phyloP scores from a whole-genome alignment of 306 rosid species.

The Morella rubra region DNA sequence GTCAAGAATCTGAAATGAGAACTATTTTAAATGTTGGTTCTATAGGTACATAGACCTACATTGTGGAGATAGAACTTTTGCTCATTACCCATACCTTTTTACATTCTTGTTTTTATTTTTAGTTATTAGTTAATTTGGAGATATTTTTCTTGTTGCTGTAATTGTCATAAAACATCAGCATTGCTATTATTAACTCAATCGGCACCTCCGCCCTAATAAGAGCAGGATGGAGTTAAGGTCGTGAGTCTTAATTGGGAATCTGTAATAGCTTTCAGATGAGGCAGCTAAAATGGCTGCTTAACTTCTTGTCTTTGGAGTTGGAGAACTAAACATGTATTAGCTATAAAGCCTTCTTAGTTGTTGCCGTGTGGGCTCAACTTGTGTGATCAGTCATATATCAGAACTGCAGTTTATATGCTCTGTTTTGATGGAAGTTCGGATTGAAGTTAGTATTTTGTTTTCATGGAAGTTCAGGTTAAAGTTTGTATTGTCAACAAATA shows the following conservation, averaged over 20 bases:
- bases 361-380: neutral
- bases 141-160: neutral
- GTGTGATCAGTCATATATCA: neutral
- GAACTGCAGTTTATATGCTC: conserved; percentile 4
- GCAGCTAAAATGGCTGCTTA: neutral
- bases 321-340: neutral
- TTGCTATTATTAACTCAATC: neutral
- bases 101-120: neutral
- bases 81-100: neutral
- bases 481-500: conserved; percentile 17
- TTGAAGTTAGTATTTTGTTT: conserved; percentile 1
- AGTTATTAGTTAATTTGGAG: neutral
- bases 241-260: no score
- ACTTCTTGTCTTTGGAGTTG: neutral
- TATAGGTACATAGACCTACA: neutral
- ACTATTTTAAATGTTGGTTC: neutral
- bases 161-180: neutral
- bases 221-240: neutral
- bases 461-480: conserved; percentile 6
- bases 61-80: neutral
- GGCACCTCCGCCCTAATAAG: neutral
- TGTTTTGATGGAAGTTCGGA: neutral
- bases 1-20: neutral
- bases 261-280: no score
- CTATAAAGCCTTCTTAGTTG: conserved; percentile 4